These are phyloP conservation scores for Solanum boliviense DNA, from an alignment of 257 asterid genomes.

Conservation along the genomic window DNA sequence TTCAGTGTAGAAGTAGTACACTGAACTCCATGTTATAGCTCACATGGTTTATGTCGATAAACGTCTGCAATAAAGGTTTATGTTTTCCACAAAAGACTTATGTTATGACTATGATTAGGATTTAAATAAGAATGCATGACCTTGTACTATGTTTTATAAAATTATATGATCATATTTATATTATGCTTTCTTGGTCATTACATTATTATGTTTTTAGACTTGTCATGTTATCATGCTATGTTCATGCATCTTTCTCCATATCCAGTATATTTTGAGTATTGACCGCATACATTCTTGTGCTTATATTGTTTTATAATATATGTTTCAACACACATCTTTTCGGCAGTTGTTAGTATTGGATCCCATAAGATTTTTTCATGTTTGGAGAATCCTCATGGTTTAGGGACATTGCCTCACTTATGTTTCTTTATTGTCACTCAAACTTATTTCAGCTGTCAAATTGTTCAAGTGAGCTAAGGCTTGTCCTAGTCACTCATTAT, in stretches of 20 bases:
- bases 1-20: background rate
- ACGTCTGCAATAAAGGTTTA: background rate
- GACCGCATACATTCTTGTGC: background rate
- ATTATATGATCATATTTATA: background rate
- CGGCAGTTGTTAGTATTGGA: background rate
- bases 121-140: background rate
- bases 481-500: background rate
- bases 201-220: too few relatives aligned
- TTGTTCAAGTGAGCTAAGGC: background rate
- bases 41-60: background rate
- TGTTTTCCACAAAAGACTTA: background rate
- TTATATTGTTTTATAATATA: too few relatives aligned
- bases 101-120: background rate
- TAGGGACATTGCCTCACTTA: background rate
- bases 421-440: background rate
- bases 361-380: background rate
- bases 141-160: background rate
- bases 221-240: too few relatives aligned
- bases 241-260: background rate
- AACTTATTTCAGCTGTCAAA: too few relatives aligned
- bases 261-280: background rate
- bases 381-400: background rate
- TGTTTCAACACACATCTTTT: background rate
- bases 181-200: background rate
- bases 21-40: background rate